Conservation (phyloP, 2,329 filamentous ascomycete genomes). For the Fusarium acutatum region DNA sequence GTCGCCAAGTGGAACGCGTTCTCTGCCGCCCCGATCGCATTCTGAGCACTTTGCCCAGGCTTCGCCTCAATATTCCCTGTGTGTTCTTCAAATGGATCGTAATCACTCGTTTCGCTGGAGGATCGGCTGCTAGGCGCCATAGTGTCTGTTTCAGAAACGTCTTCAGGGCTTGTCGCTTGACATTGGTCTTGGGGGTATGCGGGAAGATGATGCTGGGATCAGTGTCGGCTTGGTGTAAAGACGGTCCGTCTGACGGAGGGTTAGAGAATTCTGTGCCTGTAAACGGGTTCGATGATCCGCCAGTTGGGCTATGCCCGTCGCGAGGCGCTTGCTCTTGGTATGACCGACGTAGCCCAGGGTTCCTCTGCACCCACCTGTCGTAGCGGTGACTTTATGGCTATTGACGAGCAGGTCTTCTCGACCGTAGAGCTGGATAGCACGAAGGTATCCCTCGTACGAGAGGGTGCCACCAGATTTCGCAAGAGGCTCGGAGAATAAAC, state of each 20-base stretch:
- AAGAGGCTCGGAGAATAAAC: fast-evolving
- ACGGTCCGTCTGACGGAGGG: background rate
- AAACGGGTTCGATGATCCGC: fast-evolving
- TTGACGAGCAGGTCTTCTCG: fast-evolving
- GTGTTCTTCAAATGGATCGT: no score
- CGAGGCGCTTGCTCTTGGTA: fast-evolving
- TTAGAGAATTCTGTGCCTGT: fast-evolving
- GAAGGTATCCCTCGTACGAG: fast-evolving
- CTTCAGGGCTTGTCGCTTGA: no score
- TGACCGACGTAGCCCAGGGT: fast-evolving
- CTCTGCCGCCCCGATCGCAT: no score
- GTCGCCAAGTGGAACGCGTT: no score
- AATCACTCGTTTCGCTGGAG: no score
- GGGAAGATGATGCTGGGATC: background rate
- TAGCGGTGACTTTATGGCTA: fast-evolving
- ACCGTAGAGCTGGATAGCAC: fast-evolving
- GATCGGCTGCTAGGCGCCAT: background rate
- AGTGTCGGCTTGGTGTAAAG: fast-evolving
- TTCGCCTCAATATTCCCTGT: no score
- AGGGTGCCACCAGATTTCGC: fast-evolving
- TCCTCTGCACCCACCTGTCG: fast-evolving
- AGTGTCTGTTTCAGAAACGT: background rate
- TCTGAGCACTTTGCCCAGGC: no score
- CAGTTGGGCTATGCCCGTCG: fast-evolving
- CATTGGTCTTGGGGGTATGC: no score